Evolutionary conservation across 495 filamentous ascomycete genomes (phyloP).

Genomic region (Jackrogersella multiformis): DNA sequence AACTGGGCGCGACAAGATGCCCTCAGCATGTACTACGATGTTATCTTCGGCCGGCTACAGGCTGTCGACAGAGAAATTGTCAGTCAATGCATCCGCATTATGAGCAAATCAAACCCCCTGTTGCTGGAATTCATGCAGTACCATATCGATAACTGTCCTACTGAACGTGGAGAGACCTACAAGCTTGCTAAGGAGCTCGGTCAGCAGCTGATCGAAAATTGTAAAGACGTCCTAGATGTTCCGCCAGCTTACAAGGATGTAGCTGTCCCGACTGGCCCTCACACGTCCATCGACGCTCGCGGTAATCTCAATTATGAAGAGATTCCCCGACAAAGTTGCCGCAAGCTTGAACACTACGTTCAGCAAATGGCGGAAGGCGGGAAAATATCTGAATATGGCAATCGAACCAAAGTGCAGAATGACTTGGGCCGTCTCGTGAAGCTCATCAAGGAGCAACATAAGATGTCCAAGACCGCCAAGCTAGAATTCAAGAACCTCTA

Average conservation of each 20-base stretch:
- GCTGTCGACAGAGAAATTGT: constrained; percentile 97
- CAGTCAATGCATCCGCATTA: constrained; percentile 96
- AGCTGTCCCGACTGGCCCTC: constrained; percentile 86
- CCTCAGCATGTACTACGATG: constrained; percentile 98
- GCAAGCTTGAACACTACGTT: constrained; percentile 98
- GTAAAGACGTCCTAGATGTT: constrained; percentile 84
- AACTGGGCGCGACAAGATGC: constrained; percentile 99
- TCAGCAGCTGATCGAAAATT: constrained; percentile 94
- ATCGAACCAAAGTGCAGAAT: constrained; percentile 96
- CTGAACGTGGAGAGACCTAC: constrained; percentile 96
- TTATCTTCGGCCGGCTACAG: constrained; percentile 94
- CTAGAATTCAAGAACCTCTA: constrained; percentile 95
- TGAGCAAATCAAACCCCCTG: constrained; percentile 97
- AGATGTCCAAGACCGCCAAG: constrained; percentile 91
- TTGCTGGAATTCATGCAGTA: constrained; percentile 99
- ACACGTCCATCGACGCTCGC: constrained; percentile 86
- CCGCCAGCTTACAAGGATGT: constrained; percentile 97
- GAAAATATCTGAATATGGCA: constrained; percentile 98
- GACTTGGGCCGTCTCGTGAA: constrained; percentile 95
- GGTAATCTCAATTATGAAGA: constrained; percentile 92
- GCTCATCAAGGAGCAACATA: constrained; percentile 96
- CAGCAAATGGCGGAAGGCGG: constrained; percentile 98
- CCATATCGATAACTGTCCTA: constrained; percentile 98
- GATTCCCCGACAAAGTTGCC: constrained; percentile 84
- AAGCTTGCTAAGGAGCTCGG: constrained; percentile 95